Conservation (phyloP, 306 rosid species). For the Vachellia pachyceras region DNA sequence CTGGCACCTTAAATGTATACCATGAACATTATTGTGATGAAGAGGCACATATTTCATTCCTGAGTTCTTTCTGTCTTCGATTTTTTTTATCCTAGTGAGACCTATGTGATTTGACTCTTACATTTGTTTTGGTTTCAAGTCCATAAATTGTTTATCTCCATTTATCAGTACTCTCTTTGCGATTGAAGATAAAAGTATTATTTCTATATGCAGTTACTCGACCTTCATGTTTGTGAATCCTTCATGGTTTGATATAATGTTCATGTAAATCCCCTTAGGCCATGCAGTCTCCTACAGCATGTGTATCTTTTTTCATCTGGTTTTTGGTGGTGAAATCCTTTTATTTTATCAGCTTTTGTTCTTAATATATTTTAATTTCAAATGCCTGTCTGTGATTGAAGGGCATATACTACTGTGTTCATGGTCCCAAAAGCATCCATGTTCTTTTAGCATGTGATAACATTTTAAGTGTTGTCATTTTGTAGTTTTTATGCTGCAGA, state of each 20-base stretch:
- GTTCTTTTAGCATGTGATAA: background rate
- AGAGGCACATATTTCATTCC: conserved; percentile 5
- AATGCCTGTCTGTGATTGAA: background rate
- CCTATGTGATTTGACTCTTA: conserved; percentile 10
- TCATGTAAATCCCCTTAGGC: background rate
- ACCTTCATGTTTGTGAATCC: background rate
- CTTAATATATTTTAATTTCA: background rate
- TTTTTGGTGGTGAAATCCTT: background rate
- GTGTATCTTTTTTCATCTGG: background rate
- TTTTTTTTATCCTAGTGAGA: background rate
- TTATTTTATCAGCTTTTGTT: background rate
- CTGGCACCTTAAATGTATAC: background rate
- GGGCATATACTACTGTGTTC: background rate
- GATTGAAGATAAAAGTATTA: background rate
- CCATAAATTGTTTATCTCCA: background rate
- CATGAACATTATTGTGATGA: background rate
- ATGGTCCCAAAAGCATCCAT: background rate
- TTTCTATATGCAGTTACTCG: background rate
- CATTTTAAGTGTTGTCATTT: conserved; percentile 15
- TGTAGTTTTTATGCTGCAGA: conserved; percentile 98
- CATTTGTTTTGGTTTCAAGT: conserved; percentile 2
- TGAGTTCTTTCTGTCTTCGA: background rate
- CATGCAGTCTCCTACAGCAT: background rate
- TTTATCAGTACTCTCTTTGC: background rate
- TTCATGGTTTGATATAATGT: background rate